phyloP scores from a whole-genome alignment of 2,329 filamentous ascomycete species.

The Fusarium oxysporum region DNA sequence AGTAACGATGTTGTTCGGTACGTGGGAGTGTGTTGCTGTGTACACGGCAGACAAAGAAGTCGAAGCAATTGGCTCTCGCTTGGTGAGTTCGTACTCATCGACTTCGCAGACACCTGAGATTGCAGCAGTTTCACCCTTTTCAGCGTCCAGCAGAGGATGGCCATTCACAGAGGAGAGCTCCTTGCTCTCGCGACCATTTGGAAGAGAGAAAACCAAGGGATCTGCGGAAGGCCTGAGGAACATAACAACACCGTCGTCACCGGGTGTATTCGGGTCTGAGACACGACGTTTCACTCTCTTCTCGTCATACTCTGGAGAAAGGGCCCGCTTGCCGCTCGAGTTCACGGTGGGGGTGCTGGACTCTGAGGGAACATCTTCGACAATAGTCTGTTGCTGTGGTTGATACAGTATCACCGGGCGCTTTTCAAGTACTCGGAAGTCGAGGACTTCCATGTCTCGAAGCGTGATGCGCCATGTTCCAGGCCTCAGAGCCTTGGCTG shows the following conservation, averaged over 20 bases:
- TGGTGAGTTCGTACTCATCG: constrained; percentile 66
- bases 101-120: constrained; percentile 63
- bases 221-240: constrained; percentile 63
- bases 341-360: constrained; percentile 53
- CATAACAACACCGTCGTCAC: constrained; percentile 65
- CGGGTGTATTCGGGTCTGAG: constrained; percentile 45
- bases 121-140: constrained; percentile 61
- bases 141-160: constrained; percentile 64
- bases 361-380: constrained; percentile 47
- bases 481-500: constrained; percentile 61
- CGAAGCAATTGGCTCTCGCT: constrained; percentile 66
- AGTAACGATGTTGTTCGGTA: constrained; percentile 66
- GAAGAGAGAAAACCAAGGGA: constrained; percentile 64
- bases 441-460: constrained; percentile 61
- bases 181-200: constrained; percentile 59
- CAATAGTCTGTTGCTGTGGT: constrained; percentile 43
- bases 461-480: constrained; percentile 69
- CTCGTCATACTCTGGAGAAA: constrained; percentile 58
- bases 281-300: constrained; percentile 59
- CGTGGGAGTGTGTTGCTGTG: constrained; percentile 64
- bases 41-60: constrained; percentile 67
- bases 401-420: constrained; percentile 58
- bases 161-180: constrained; percentile 59
- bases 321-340: constrained; percentile 64
- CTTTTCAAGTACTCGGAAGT: constrained; percentile 69